Evolutionary conservation across 495 filamentous ascomycete species (phyloP).

Genomic region (Cenococcum geophilum): DNA sequence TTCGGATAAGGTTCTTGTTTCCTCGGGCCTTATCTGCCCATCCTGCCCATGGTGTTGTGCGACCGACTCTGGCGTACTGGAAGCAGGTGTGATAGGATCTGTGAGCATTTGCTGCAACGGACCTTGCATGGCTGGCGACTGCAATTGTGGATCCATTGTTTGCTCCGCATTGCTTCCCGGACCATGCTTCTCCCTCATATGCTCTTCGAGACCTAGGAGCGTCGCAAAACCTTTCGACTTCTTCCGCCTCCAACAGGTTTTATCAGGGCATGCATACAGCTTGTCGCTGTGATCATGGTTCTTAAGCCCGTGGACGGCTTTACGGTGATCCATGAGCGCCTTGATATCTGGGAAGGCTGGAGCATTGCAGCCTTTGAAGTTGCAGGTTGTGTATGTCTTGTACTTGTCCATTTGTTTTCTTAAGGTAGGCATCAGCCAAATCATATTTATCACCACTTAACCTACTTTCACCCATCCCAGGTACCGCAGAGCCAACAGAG

Average conservation of each 20-base stretch:
- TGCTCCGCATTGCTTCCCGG: background rate
- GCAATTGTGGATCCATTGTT: background rate
- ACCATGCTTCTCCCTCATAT: slow-evolving; percentile 16
- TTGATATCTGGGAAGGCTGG: slow-evolving; percentile 18
- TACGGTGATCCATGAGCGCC: slow-evolving; percentile 19
- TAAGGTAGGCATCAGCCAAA: background rate
- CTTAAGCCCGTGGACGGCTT: slow-evolving; percentile 14
- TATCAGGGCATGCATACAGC: slow-evolving; percentile 19
- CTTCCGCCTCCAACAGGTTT: slow-evolving; percentile 20
- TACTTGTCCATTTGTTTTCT: slow-evolving; percentile 26
- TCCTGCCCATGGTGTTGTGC: background rate
- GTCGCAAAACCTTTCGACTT: slow-evolving; percentile 25
- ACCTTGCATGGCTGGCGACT: background rate
- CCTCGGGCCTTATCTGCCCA: background rate
- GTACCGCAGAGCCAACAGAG: too few species aligned
- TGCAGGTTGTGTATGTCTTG: slow-evolving; percentile 25
- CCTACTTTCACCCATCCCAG: too few species aligned
- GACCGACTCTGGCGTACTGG: background rate
- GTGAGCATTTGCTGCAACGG: background rate
- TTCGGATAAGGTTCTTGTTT: background rate
- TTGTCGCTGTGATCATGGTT: slow-evolving; percentile 21
- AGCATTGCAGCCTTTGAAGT: slow-evolving; percentile 21
- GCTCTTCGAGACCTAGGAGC: slow-evolving; percentile 18
- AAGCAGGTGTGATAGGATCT: slow-evolving; percentile 3
- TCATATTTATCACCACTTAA: background rate